Conservation (phyloP, 1,284 basidiomycete species). For the Phellopilus nigrolimitatus region DNA sequence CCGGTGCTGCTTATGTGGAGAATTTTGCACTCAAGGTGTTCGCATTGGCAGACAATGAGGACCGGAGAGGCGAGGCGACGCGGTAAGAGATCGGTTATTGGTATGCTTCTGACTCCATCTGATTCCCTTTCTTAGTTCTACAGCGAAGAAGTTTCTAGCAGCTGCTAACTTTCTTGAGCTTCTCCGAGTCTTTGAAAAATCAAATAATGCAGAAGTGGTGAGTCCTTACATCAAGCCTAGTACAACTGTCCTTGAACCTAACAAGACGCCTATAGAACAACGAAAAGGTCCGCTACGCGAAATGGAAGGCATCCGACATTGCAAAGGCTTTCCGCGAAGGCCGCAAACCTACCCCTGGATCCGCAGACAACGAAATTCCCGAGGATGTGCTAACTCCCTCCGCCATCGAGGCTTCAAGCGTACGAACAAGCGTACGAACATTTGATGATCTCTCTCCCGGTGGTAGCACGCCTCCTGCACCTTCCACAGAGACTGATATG, state of each 20-base stretch:
- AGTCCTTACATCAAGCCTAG: conserved; percentile 20
- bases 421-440: too few relatives aligned
- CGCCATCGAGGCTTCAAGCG: conserved; percentile 1
- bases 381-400: neutral
- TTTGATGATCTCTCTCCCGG: conserved; percentile 4
- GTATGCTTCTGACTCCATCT: conserved; percentile 2
- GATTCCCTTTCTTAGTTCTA: too few relatives aligned
- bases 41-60: conserved; percentile 85
- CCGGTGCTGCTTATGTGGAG: conserved; percentile 85
- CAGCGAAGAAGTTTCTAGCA: conserved; percentile 85
- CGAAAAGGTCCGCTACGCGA: conserved; percentile 82
- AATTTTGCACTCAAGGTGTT: conserved; percentile 93
- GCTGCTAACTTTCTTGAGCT: conserved; percentile 86
- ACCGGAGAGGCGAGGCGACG: conserved; percentile 71
- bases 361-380: conserved; percentile 30
- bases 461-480: conserved; percentile 1
- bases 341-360: conserved; percentile 63
- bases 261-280: conserved; percentile 42
- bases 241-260: conserved; percentile 14
- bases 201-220: conserved; percentile 41
- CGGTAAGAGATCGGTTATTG: conserved; percentile 42
- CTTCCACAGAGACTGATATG: neutral
- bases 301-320: conserved; percentile 92
- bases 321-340: conserved; percentile 87
- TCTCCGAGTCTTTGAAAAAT: conserved; percentile 68